Base-by-base conservation (phyloP, 192 early-diverging fungal genomes). In the Ramicandelaber brevisporus region DNA sequence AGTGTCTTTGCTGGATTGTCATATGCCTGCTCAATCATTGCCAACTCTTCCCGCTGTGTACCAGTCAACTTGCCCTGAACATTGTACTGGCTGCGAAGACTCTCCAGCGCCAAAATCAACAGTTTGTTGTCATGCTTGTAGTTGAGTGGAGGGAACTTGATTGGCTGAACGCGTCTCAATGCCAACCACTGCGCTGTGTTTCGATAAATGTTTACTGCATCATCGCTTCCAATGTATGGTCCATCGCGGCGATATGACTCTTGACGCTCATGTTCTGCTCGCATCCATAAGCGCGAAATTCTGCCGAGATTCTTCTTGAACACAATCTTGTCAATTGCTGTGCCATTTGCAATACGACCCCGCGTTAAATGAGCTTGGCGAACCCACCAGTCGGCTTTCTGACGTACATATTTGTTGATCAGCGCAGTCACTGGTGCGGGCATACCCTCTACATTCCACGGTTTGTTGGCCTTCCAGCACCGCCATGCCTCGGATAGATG, bases 371-470 rank as follows among this genome's bases (percentile, higher is more conserved):
- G 87, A 7, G 89, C 70, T 14, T 90, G 85, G 14, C 76, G 80
- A 1, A 85, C 95, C 93, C 93, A 98, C 93, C 93, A 98, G 57
- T 98, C 93, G n/a, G 93, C 87, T 58, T 98, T 98, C 31, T 84
- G 72, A 55, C 95, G 95, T 36, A 98, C 87, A 55, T 98, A 98
- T 23, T 88, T 74, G 41, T 95, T 50, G 44, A 98, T 90, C 83
- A 98, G 92, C 60, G 92, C 95, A 45, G 95, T 88, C 34, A 98
- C 78, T 3, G 93, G 78, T 18, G 67, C 73, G n/a, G 93, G 88
- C 62, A 98, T 67, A 21, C 89, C 89, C 26, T 87, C 84, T 10
- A 98, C 89, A 44, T 92, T 87, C 93, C 93, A 98, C 19, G 93
- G 88, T 40, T 92, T 89, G 48, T 98, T 98, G 17, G 93, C 88